Conservation (phyloP, 352 stramenopile species). For the Pythium folliculosum region DNA sequence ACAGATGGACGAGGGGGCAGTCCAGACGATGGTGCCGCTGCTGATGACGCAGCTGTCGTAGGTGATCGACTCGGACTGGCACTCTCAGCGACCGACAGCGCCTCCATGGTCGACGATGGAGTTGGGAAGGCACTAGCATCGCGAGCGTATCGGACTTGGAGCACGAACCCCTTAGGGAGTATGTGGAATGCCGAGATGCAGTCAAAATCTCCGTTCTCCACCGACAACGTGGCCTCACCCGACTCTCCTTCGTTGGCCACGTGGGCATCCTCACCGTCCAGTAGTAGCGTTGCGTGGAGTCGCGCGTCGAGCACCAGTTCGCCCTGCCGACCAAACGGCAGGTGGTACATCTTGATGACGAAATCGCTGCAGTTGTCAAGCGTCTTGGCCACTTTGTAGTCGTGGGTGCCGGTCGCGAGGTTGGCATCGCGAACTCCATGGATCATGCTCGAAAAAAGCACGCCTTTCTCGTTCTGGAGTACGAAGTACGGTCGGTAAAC, state of each 20-base stretch:
- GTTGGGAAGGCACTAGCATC: constrained; percentile 51
- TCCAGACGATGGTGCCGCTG: constrained; percentile 1
- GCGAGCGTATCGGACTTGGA: constrained; percentile 59
- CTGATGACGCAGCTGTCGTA: not conserved
- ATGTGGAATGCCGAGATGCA: constrained; percentile 71
- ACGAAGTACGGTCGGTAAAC: constrained; percentile 84
- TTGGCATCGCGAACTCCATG: constrained; percentile 74
- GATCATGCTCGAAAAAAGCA: constrained; percentile 87
- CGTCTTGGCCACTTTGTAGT: constrained; percentile 67
- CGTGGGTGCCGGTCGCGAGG: constrained; percentile 51
- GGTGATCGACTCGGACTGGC: not conserved
- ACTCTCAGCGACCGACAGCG: not conserved
- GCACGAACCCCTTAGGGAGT: constrained; percentile 64
- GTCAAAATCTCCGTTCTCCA: constrained; percentile 82
- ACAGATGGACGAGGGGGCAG: constrained; percentile 17
- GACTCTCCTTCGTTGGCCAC: constrained; percentile 29
- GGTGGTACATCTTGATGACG: constrained; percentile 85
- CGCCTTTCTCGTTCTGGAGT: constrained; percentile 83
- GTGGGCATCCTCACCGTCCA: constrained; percentile 47
- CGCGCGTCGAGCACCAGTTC: constrained; percentile 81
- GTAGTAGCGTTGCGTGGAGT: constrained; percentile 68
- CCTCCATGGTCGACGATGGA: constrained; percentile 26
- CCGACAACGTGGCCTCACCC: constrained; percentile 47
- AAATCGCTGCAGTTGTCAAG: constrained; percentile 70
- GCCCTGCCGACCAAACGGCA: constrained; percentile 82